These are phyloP conservation scores for Fomitopsis palustris DNA, from an alignment of 1,284 basidiomycete species.

Conservation along the genomic window DNA sequence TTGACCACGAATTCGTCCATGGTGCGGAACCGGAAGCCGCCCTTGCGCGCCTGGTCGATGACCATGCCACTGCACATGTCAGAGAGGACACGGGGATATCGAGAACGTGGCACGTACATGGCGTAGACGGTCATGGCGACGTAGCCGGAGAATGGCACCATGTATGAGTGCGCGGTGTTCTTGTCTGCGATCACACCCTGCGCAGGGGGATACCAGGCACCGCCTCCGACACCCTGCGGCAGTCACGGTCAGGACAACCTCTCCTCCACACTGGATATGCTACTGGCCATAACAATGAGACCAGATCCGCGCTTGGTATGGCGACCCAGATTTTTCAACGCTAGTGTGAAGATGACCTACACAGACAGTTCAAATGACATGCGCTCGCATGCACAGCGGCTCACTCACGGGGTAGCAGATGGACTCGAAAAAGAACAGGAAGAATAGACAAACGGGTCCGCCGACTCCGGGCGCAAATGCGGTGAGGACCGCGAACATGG, in stretches of 20 bases:
- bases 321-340: constrained; percentile 65
- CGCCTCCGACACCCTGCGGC: constrained; percentile 61
- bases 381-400: constrained; percentile 12
- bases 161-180: constrained; percentile 50
- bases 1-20: constrained; percentile 36
- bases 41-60: constrained; percentile 44
- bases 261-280: constrained; percentile 4
- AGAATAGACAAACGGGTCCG: constrained; percentile 63
- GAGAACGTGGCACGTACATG: constrained; percentile 37
- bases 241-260: background rate
- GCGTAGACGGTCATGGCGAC: constrained; percentile 57
- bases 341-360: constrained; percentile 68
- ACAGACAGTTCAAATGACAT: background rate
- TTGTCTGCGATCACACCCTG: constrained; percentile 67
- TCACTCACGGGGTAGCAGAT: constrained; percentile 59
- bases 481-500: constrained; percentile 50
- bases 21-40: constrained; percentile 48
- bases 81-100: background rate
- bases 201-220: constrained; percentile 73
- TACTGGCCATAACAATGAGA: constrained; percentile 58
- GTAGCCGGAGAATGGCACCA: constrained; percentile 58
- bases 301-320: constrained; percentile 71
- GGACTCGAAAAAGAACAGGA: constrained; percentile 77
- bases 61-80: constrained; percentile 44
- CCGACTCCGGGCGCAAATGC: constrained; percentile 49